These are phyloP conservation scores for Teunomyces stri DNA, from an alignment of 805 yeast genomes.

Conservation along the genomic window DNA sequence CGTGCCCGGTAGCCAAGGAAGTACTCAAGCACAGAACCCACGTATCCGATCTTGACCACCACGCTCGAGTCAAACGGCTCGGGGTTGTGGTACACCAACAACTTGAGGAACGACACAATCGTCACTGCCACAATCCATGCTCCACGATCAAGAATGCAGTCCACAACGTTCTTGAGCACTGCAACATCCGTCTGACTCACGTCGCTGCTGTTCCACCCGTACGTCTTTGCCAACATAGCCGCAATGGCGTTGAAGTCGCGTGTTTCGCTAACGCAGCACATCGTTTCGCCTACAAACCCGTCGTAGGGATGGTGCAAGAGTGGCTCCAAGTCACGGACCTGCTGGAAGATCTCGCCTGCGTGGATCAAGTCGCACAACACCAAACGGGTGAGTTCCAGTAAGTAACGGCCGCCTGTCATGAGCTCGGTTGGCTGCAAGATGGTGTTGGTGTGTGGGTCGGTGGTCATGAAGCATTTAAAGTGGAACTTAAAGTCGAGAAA, in stretches of 20 bases:
- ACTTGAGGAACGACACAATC: slow-evolving; percentile 36
- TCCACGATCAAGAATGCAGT: slow-evolving; percentile 42
- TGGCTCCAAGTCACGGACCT: slow-evolving; percentile 6
- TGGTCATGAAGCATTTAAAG: slow-evolving; percentile 31
- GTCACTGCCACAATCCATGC: slow-evolving; percentile 43
- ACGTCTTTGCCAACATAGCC: slow-evolving; percentile 17
- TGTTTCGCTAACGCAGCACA: slow-evolving; percentile 39
- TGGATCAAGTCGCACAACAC: slow-evolving; percentile 35
- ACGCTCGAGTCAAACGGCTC: slow-evolving; percentile 12
- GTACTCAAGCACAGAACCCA: slow-evolving; percentile 51
- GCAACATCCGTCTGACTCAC: slow-evolving; percentile 26
- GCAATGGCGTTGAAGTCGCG: slow-evolving; percentile 17
- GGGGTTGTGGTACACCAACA: slow-evolving; percentile 20
- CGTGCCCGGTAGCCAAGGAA: slow-evolving; percentile 38
- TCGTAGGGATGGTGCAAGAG: slow-evolving; percentile 21
- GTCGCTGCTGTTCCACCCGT: slow-evolving; percentile 17
- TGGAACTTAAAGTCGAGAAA: slow-evolving; percentile 16
- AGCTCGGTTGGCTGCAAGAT: slow-evolving; percentile 58
- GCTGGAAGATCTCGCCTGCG: slow-evolving; percentile 26
- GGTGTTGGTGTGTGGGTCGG: slow-evolving; percentile 19
- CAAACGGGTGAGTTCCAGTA: slow-evolving; percentile 52
- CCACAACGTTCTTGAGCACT: slow-evolving; percentile 29
- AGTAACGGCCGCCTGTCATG: slow-evolving; percentile 53
- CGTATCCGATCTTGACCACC: slow-evolving; percentile 41
- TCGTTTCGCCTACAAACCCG: slow-evolving; percentile 40